Evolutionary conservation across 2,329 filamentous ascomycete species (phyloP), one percentile per base, ranked within the genome.

Genomic region (Apiospora koreana): DNA sequence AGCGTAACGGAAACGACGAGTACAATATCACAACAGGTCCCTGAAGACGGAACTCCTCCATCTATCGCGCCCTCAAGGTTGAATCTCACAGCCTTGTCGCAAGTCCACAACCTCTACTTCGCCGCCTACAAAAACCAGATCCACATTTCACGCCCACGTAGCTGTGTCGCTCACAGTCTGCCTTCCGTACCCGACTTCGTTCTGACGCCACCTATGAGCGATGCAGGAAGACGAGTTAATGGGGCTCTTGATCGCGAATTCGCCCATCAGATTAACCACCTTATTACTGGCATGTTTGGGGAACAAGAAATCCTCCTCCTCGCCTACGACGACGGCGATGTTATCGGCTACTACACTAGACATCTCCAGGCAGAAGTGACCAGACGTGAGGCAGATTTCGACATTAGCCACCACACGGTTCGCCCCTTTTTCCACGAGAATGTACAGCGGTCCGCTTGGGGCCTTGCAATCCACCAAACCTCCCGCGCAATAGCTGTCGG

Each of bases 401-500:
- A 62, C 18, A 62, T n/a, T 31, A 62, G 10, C 28, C 18, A 62
- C 18, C 54, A 62, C 10, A n/a, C 21, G 21, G 31, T 72, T 38
- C 50, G 75, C 76, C 70, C 77, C 78, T 93, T 97, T 77, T 93
- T 97, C 70, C 88, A 90, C 71, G 88, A 92, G 46, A 94, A 93
- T 77, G 94, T 97, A 2, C 88, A 89, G 1, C 83, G 82, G 31
- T 95, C 93, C 71, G 95, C 95, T 2, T 99, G 96, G 96, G 96
- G 95, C 0, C 81, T 97, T 65, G 92, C 94, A 9, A 87, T 97
- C 14, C 95, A 98, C 79, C 87, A 89, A 72, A 84, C 91, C 72
- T 94, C 93, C n/a, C 90, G 95, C 0, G 84, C 98, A 72, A 92
- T 99, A 72, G 96, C 95, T 0, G 91, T 97, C 48, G 93, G 93